Percentiles rank a stretch among this genome's conserved stretches.
These are phyloP conservation scores for Penicillium chermesinum DNA, from an alignment of 495 filamentous ascomycete genomes.

Conservation along the genomic window DNA sequence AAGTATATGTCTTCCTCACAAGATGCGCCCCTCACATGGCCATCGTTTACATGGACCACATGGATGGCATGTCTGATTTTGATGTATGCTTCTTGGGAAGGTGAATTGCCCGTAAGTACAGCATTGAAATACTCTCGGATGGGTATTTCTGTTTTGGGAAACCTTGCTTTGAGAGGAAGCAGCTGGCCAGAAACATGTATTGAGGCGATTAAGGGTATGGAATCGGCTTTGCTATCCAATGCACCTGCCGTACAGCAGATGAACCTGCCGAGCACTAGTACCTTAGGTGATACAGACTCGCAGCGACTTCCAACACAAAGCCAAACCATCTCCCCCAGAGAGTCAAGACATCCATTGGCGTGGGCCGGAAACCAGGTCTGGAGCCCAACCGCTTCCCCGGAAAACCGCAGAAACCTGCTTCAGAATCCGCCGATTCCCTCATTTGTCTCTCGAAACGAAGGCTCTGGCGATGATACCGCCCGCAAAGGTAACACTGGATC, in stretches of 20 bases:
- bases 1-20: slow-evolving; percentile 22
- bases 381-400: too few relatives aligned
- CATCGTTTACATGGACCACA: slow-evolving; percentile 45
- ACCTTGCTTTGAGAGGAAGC: slow-evolving; percentile 31
- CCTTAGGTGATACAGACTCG: neutral
- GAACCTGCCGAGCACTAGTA: too few relatives aligned
- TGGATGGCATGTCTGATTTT: slow-evolving; percentile 48
- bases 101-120: slow-evolving; percentile 24
- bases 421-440: neutral
- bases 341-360: too few relatives aligned
- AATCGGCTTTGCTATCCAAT: slow-evolving; percentile 22
- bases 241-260: neutral
- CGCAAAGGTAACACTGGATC: neutral
- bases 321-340: neutral
- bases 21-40: slow-evolving; percentile 33
- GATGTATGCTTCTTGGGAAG: slow-evolving; percentile 42
- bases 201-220: slow-evolving; percentile 36
- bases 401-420: neutral
- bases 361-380: too few relatives aligned
- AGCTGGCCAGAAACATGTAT: slow-evolving; percentile 41
- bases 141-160: slow-evolving; percentile 30
- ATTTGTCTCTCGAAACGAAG: neutral
- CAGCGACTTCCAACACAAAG: neutral
- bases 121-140: slow-evolving; percentile 34
- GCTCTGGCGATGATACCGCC: neutral